Evolutionary conservation across 495 filamentous ascomycete genomes (phyloP).

Genomic region (Aspergillus baeticus): DNA sequence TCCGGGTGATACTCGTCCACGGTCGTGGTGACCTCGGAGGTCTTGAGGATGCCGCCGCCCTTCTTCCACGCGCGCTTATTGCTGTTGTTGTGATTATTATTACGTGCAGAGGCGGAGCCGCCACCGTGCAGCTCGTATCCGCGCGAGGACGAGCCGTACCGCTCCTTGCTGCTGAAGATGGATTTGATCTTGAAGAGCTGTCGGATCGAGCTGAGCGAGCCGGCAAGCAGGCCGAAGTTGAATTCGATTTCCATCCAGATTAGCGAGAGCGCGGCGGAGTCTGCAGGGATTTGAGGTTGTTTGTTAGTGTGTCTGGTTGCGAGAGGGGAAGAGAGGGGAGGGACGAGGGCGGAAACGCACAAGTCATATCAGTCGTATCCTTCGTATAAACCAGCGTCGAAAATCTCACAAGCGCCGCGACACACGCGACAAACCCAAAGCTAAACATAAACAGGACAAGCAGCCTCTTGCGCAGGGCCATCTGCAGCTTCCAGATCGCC

Average conservation of each 20-base stretch:
- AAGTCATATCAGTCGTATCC: conserved; percentile 13
- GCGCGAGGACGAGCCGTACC: not conserved
- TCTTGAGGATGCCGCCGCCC: conserved; percentile 2
- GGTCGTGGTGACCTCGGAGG: conserved; percentile 3
- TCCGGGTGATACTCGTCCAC: not conserved
- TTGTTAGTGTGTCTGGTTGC: conserved; percentile 1
- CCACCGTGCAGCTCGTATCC: not conserved
- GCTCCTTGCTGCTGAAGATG: conserved; percentile 3
- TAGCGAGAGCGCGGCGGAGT: conserved; percentile 15
- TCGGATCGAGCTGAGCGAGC: conserved; percentile 12
- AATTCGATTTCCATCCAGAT: conserved; percentile 24
- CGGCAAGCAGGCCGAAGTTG: conserved; percentile 16
- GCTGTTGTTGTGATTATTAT: not conserved
- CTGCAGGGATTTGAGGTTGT: not conserved
- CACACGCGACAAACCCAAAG: conserved; percentile 21
- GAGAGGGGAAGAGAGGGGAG: not conserved
- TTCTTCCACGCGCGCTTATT: conserved; percentile 1
- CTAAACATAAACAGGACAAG: conserved; percentile 50
- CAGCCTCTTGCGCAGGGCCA: conserved; percentile 45
- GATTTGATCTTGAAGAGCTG: conserved; percentile 3
- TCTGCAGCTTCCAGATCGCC: conserved; percentile 42
- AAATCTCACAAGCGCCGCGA: conserved; percentile 7
- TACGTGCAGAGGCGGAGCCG: too few species aligned
- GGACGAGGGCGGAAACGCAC: not conserved
- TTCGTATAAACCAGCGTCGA: conserved; percentile 6